phyloP scores from a whole-genome alignment of 2,329 filamentous ascomycete genomes.

The Didymella lethalis region DNA sequence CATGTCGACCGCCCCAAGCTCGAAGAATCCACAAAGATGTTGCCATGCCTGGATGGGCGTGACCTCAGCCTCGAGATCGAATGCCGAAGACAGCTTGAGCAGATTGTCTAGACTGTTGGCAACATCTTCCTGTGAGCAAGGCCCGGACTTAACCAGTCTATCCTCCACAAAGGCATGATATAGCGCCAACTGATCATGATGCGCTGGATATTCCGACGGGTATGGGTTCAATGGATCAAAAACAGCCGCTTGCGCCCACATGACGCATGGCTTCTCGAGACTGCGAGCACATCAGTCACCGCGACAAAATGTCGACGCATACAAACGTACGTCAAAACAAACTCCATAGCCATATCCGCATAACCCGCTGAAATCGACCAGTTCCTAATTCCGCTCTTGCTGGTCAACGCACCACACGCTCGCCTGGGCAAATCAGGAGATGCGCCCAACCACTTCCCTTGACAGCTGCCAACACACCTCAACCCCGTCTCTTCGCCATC shows the following conservation, averaged over 20 bases:
- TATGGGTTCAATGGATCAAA: conserved; percentile 13
- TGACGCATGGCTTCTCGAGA: conserved; percentile 47
- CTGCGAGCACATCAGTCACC: conserved; percentile 24
- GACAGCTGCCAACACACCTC: background rate
- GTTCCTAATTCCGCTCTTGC: background rate
- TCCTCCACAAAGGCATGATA: conserved; percentile 8
- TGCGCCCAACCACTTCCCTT: background rate
- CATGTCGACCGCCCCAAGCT: conserved; percentile 31
- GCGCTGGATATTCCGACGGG: background rate
- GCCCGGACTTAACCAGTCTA: background rate
- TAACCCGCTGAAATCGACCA: conserved; percentile 15
- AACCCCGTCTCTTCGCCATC: background rate
- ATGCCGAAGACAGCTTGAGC: conserved; percentile 26
- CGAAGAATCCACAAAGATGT: conserved; percentile 33
- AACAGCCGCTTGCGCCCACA: conserved; percentile 34
- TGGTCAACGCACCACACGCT: background rate
- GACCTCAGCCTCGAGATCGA: conserved; percentile 35
- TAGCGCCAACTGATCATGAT: background rate
- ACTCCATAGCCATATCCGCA: conserved; percentile 40
- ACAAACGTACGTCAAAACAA: conserved; percentile 44
- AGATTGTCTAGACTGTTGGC: conserved; percentile 30
- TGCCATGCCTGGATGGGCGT: conserved; percentile 51
- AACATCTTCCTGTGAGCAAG: background rate
- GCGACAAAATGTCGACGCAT: no score
- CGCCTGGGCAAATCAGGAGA: background rate